Evolutionary conservation across 2,329 filamentous ascomycete species (phyloP).

Genomic region (Ophidiomyces ophidiicola): DNA sequence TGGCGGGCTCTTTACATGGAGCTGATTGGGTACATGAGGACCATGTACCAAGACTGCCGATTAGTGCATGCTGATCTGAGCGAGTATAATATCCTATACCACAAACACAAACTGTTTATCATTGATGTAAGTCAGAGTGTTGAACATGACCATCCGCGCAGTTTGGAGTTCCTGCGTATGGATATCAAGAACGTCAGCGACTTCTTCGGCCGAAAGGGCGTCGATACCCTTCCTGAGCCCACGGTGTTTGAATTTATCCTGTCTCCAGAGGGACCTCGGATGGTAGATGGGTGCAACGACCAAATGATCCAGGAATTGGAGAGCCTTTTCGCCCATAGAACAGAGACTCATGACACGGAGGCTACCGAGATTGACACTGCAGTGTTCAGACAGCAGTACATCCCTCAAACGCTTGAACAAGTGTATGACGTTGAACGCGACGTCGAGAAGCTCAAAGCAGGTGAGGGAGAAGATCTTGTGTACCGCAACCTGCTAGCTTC

Average conservation of each 20-base stretch:
- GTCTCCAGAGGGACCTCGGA: slow-evolving; percentile 39
- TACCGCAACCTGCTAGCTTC: slow-evolving; percentile 76
- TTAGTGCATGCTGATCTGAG: slow-evolving; percentile 93
- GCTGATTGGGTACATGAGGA: slow-evolving; percentile 76
- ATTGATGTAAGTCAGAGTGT: slow-evolving; percentile 98
- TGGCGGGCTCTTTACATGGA: slow-evolving; percentile 74
- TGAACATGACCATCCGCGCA: slow-evolving; percentile 88
- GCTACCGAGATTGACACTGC: slow-evolving; percentile 69
- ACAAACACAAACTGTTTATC: slow-evolving; percentile 70
- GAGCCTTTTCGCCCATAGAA: slow-evolving; percentile 50
- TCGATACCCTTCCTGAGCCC: slow-evolving; percentile 67
- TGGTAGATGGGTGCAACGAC: slow-evolving; percentile 32
- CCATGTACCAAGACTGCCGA: slow-evolving; percentile 81
- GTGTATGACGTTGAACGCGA: slow-evolving; percentile 95
- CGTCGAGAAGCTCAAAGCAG: slow-evolving; percentile 60
- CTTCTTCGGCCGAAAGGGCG: slow-evolving; percentile 78
- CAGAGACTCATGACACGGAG: slow-evolving; percentile 37
- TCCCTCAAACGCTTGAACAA: slow-evolving; percentile 87
- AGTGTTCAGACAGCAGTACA: slow-evolving; percentile 92
- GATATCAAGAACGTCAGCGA: slow-evolving; percentile 95
- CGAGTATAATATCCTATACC: slow-evolving; percentile 95
- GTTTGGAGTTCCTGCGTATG: slow-evolving; percentile 89
- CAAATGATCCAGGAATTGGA: slow-evolving; percentile 53
- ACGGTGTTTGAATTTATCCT: slow-evolving; percentile 77
- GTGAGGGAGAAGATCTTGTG: slow-evolving; percentile 63